Percentiles rank a stretch among this genome's conserved stretches.
Conservation (phyloP, 192 early-diverging fungal genomes). For the Mortierella antarctica region DNA sequence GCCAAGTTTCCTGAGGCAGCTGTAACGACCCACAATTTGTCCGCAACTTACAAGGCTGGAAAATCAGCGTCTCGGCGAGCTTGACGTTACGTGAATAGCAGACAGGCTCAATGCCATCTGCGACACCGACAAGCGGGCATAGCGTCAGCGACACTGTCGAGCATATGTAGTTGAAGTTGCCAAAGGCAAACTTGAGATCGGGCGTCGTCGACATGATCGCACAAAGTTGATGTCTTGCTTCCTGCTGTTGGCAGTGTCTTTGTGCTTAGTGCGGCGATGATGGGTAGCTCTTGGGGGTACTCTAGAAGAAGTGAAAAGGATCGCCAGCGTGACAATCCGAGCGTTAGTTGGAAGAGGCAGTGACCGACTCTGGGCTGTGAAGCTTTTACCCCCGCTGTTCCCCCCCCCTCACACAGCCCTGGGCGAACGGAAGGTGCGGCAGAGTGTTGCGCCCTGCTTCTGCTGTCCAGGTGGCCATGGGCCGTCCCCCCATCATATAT, state of each 20-base stretch:
- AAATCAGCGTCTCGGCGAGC: slow-evolving; percentile 83
- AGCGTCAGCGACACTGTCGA: slow-evolving; percentile 82
- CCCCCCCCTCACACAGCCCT: no score
- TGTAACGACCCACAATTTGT: neutral
- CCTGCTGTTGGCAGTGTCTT: neutral
- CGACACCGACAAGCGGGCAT: slow-evolving; percentile 90
- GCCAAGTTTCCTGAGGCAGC: neutral
- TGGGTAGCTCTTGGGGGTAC: no score
- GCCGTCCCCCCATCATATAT: no score
- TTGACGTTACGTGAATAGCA: slow-evolving; percentile 98
- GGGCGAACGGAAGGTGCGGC: no score
- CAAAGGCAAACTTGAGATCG: slow-evolving; percentile 64
- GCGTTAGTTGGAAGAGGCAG: no score
- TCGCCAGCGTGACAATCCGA: neutral
- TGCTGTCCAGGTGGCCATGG: no score
- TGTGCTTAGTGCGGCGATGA: no score
- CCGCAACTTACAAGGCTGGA: slow-evolving; percentile 80
- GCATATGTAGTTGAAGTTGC: slow-evolving; percentile 93
- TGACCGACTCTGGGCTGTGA: no score
- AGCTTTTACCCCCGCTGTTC: no score
- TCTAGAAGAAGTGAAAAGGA: neutral
- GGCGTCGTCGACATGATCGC: slow-evolving; percentile 9
- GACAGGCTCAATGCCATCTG: slow-evolving; percentile 80
- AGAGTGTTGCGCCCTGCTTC: no score
- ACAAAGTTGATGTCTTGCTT: neutral